Base-by-base conservation (phyloP, 2,329 filamentous ascomycete genomes). In the Delphinella strobiligena region DNA sequence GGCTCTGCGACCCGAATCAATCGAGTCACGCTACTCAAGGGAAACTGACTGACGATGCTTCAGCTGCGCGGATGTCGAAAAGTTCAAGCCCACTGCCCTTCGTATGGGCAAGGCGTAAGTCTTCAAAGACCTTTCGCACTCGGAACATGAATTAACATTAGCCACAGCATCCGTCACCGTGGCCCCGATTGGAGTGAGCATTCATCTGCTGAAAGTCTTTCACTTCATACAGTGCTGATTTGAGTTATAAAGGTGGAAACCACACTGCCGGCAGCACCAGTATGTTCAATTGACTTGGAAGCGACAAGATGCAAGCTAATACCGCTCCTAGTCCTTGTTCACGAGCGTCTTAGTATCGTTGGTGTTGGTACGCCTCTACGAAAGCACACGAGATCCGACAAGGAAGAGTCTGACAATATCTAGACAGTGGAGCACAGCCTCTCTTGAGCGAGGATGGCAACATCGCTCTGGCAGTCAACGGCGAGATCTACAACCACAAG, bases 401-500 rank as follows among this genome's bases (percentile, higher is more conserved):
- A 15, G 19, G 17, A 24, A 22, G 18, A 30, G 30, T 42, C 17
- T 37, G 34, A 36, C 35, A 19, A 18, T 19, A 10, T 14, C 4
- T 61, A 89, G 89, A 96, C 62, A 89, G 84, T 55, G 91, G 91
- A 60, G 89, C 91, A 38, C 91, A 98, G 67, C 91, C 91, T 48
- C 73, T 98, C 50, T 82, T 89, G 71, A 96, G 87, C 70, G 78
- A 86, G 51, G 89, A 96, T 61, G 81, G 79, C 49, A 81, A 73
- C 54, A 80, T 98, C 54, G 80, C 89, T 48, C 78, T 98, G 45
- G 89, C 91, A 49, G 91, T 96, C 76, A 98, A 98, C 65, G 91
- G 91, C 66, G 91, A 98, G 63, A 98, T 98, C 61, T 98, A 98
- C 75, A 98, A 98, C 78, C 91, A 98, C 69, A 83, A 89, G 60